Evolutionary conservation across 768 basidiomycete genomes (phyloP).

Genomic region (Leccinum variicolor): DNA sequence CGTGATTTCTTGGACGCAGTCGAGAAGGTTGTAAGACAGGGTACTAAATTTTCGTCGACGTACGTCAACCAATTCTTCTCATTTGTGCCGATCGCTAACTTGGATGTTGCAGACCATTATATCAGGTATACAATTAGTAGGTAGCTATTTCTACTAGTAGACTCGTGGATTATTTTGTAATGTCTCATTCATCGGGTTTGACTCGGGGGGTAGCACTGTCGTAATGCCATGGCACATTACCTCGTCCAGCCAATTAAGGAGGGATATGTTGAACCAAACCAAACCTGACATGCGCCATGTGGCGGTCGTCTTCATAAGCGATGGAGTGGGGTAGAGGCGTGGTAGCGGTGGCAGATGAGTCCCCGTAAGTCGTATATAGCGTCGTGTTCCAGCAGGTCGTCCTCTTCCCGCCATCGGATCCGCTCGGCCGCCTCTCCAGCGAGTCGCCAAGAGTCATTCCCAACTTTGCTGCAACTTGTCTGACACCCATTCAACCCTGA

Average conservation of each 20-base stretch:
- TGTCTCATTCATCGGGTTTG: constrained; percentile 1
- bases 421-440: too few species aligned
- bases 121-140: constrained; percentile 89
- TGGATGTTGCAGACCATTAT: constrained; percentile 59
- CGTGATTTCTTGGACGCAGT: constrained; percentile 97
- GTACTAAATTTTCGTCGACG: constrained; percentile 98
- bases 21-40: constrained; percentile 97
- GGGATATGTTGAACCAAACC: too few species aligned
- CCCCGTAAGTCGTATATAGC: too few species aligned
- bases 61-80: constrained; percentile 38
- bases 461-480: too few species aligned
- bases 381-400: too few species aligned
- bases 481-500: too few species aligned
- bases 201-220: neutral
- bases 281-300: neutral
- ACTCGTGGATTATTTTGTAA: constrained; percentile 14
- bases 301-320: constrained; percentile 13
- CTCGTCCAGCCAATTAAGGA: neutral
- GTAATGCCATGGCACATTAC: too few species aligned
- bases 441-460: too few species aligned
- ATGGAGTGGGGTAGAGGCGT: too few species aligned
- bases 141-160: constrained; percentile 1
- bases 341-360: too few species aligned
- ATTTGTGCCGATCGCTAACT: neutral
- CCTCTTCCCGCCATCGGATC: too few species aligned